phyloP scores from a whole-genome alignment of 2,329 filamentous ascomycete genomes.

The Arthrobotrys iridis region DNA sequence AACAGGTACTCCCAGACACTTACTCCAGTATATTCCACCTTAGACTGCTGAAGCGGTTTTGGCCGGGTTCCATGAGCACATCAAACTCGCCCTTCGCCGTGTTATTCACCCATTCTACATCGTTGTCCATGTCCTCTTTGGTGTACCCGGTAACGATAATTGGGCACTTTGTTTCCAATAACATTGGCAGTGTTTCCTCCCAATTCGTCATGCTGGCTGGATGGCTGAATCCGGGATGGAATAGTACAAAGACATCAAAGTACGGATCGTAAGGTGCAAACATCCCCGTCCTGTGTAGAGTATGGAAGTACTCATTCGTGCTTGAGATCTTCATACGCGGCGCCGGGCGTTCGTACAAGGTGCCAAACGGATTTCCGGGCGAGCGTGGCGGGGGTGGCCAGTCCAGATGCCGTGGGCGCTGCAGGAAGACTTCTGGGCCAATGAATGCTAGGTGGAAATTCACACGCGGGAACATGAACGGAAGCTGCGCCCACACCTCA shows the following conservation, averaged over 20 bases:
- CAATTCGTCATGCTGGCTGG: slow-evolving; percentile 93
- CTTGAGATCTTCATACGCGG: slow-evolving; percentile 95
- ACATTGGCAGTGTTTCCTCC: slow-evolving; percentile 85
- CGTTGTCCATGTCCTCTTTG: slow-evolving; percentile 90
- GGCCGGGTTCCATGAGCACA: slow-evolving; percentile 86
- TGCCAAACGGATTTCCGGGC: slow-evolving; percentile 86
- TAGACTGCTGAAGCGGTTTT: slow-evolving; percentile 92
- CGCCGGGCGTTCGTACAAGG: slow-evolving; percentile 88
- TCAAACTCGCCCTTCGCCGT: slow-evolving; percentile 91
- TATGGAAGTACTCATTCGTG: slow-evolving; percentile 98
- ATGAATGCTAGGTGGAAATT: slow-evolving; percentile 92
- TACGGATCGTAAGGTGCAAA: slow-evolving; percentile 97
- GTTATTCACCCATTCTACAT: slow-evolving; percentile 87
- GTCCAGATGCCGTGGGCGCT: slow-evolving; percentile 78
- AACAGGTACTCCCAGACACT: slow-evolving; percentile 64
- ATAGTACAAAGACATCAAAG: slow-evolving; percentile 96
- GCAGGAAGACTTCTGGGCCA: slow-evolving; percentile 93
- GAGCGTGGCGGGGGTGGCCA: slow-evolving; percentile 90
- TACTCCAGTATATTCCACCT: slow-evolving; percentile 97
- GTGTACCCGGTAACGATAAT: slow-evolving; percentile 97
- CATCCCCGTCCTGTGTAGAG: slow-evolving; percentile 85
- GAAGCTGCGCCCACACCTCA: slow-evolving; percentile 90
- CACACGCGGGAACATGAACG: slow-evolving; percentile 94
- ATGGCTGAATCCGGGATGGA: slow-evolving; percentile 95
- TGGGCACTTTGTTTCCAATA: slow-evolving; percentile 94